Conservation (phyloP, 306 rosid species). For the Lathyrus aphaca region DNA sequence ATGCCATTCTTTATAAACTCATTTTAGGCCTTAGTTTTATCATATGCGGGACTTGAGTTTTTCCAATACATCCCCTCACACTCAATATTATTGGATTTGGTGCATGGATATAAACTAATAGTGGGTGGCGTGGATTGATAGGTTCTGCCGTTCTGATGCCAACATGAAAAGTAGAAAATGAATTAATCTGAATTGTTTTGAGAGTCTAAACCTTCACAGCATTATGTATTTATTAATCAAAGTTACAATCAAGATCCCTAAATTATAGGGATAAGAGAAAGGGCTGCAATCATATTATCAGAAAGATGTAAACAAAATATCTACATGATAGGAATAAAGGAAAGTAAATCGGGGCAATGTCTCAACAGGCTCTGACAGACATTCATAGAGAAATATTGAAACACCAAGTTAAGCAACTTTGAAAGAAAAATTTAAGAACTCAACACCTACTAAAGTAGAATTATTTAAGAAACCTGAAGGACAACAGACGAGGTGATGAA, state of each 20-base stretch:
- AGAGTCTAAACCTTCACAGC: not conserved
- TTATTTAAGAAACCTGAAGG: slow-evolving; percentile 70
- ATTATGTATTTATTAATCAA: not conserved
- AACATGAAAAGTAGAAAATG: not conserved
- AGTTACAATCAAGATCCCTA: not conserved
- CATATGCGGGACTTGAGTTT: not conserved
- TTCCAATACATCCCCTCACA: not conserved
- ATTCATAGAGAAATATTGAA: not conserved
- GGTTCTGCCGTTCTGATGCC: not conserved
- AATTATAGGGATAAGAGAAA: not conserved
- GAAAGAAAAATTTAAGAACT: slow-evolving; percentile 8
- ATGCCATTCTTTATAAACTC: not conserved
- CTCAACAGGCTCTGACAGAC: not conserved
- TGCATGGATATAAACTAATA: not conserved
- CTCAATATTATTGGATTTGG: not conserved
- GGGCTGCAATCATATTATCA: not conserved
- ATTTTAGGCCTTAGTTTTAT: not conserved
- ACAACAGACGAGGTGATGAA: slow-evolving; percentile 88
- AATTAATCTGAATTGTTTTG: not conserved
- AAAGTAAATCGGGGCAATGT: not conserved
- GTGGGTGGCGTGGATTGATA: not conserved
- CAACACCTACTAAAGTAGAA: slow-evolving; percentile 17
- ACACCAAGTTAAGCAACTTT: slow-evolving; percentile 10
- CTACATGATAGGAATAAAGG: not conserved
- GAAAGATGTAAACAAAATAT: not conserved